These are phyloP conservation scores for Turnera subulata DNA, from an alignment of 345 rosid species.

Conservation along the genomic window DNA sequence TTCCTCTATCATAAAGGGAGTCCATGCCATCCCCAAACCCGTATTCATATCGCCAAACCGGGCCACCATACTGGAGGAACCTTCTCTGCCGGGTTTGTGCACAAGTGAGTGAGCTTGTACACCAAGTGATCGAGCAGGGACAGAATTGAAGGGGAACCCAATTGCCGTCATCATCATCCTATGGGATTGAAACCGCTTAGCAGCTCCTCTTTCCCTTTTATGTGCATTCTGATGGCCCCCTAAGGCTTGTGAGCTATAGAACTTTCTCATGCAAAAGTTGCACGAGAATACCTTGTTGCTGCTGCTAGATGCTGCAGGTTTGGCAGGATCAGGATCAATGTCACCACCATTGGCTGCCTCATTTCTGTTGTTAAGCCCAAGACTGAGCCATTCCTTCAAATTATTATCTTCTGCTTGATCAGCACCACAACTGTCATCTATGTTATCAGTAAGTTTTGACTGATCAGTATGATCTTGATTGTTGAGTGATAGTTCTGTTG, in stretches of 20 bases:
- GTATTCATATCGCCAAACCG: constrained; percentile 18
- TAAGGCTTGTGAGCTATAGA: constrained; percentile 26
- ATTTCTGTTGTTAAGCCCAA: constrained; percentile 22
- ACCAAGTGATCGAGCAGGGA: constrained; percentile 26
- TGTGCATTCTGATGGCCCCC: constrained; percentile 32
- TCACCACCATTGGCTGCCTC: constrained; percentile 4
- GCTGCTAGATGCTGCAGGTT: neutral
- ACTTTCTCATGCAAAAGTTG: constrained; percentile 27
- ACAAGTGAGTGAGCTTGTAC: constrained; percentile 42
- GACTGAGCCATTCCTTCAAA: constrained; percentile 34
- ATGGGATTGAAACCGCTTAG: constrained; percentile 25
- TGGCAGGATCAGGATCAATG: constrained; percentile 12
- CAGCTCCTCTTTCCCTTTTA: constrained; percentile 21
- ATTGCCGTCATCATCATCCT: constrained; percentile 29
- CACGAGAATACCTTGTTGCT: constrained; percentile 16
- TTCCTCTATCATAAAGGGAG: constrained; percentile 23
- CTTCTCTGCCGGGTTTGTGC: constrained; percentile 31
- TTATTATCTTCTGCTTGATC: constrained; percentile 20
- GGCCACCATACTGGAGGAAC: constrained; percentile 15
- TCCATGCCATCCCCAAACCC: constrained; percentile 18
- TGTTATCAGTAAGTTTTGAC: neutral
- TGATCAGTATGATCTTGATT: constrained; percentile 17
- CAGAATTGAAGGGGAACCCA: constrained; percentile 18
- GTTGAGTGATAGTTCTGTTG: constrained; percentile 5
- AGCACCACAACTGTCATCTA: too few species aligned